These are phyloP conservation scores for Trichoderma cornu-damae DNA, from an alignment of 2,329 filamentous ascomycete genomes.

Conservation along the genomic window DNA sequence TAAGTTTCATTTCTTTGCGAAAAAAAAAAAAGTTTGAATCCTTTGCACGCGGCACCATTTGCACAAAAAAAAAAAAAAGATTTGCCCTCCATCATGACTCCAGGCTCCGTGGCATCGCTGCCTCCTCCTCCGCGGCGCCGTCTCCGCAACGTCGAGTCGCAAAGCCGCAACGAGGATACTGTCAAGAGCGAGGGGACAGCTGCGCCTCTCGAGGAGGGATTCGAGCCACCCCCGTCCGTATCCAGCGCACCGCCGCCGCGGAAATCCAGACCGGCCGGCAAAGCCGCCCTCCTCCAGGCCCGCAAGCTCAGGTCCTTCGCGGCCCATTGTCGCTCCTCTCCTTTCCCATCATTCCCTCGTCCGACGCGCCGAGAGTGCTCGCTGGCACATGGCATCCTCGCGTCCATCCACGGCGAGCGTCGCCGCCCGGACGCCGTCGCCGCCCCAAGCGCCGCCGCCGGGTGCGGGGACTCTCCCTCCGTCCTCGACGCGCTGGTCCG, in stretches of 20 bases:
- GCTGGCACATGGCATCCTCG: constrained; percentile 61
- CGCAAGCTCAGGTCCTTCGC: constrained; percentile 42
- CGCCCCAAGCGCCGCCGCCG: constrained; percentile 58
- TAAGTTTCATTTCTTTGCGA: no score
- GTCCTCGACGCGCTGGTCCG: constrained; percentile 50
- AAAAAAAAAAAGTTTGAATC: no score
- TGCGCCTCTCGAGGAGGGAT: background rate
- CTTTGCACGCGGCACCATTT: no score
- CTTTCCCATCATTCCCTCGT: constrained; percentile 62
- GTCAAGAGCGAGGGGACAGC: background rate
- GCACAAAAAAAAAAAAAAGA: no score
- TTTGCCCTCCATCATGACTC: background rate
- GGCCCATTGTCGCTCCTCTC: constrained; percentile 42
- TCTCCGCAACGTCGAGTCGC: constrained; percentile 13
- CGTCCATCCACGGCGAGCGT: constrained; percentile 59
- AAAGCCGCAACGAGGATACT: background rate
- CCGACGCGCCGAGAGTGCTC: constrained; percentile 65
- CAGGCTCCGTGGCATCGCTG: background rate
- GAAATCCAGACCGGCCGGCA: constrained; percentile 14
- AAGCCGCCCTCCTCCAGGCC: constrained; percentile 31
- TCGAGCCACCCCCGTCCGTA: background rate
- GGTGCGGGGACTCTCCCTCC: constrained; percentile 49
- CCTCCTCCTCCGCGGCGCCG: constrained; percentile 15
- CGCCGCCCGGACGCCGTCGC: constrained; percentile 56
- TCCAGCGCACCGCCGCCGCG: background rate